phyloP scores from a whole-genome alignment of 805 yeast genomes.

The Saccharomycopsis synnaedendra region DNA sequence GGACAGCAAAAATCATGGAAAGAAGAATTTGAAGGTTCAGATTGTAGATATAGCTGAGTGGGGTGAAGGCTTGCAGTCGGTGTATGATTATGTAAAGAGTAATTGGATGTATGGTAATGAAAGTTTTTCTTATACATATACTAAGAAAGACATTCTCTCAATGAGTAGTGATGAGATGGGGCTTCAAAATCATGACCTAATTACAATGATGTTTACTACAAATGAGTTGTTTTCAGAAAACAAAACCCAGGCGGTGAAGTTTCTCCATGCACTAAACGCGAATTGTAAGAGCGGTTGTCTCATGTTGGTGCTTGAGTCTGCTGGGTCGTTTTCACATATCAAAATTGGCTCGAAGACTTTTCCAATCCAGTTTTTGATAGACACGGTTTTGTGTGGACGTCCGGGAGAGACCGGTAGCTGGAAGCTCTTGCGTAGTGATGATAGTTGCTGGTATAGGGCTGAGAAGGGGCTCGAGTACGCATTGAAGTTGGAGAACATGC shows the following conservation, averaged over 20 bases:
- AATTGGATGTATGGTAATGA: slow-evolving; percentile 38
- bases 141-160: slow-evolving; percentile 27
- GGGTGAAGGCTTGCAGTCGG: slow-evolving; percentile 38
- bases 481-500: slow-evolving; percentile 74
- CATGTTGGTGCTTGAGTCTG: slow-evolving; percentile 70
- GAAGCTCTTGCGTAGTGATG: slow-evolving; percentile 54
- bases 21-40: slow-evolving; percentile 29
- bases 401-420: slow-evolving; percentile 36
- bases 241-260: slow-evolving; percentile 44
- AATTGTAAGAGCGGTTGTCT: slow-evolving; percentile 45
- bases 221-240: slow-evolving; percentile 74
- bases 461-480: slow-evolving; percentile 43
- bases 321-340: slow-evolving; percentile 81
- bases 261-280: slow-evolving; percentile 41
- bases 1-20: slow-evolving; percentile 18
- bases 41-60: slow-evolving; percentile 77
- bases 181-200: slow-evolving; percentile 30
- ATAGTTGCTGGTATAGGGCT: slow-evolving; percentile 73
- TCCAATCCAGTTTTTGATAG: slow-evolving; percentile 74
- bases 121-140: slow-evolving; percentile 24
- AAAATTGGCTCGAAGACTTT: slow-evolving; percentile 64
- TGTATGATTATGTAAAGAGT: slow-evolving; percentile 32
- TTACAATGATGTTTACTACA: slow-evolving; percentile 75
- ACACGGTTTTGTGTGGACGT: slow-evolving; percentile 51
- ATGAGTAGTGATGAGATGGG: slow-evolving; percentile 20